Base-by-base conservation (phyloP, 2,329 filamentous ascomycete genomes). In the Sporothrix mexicana region DNA sequence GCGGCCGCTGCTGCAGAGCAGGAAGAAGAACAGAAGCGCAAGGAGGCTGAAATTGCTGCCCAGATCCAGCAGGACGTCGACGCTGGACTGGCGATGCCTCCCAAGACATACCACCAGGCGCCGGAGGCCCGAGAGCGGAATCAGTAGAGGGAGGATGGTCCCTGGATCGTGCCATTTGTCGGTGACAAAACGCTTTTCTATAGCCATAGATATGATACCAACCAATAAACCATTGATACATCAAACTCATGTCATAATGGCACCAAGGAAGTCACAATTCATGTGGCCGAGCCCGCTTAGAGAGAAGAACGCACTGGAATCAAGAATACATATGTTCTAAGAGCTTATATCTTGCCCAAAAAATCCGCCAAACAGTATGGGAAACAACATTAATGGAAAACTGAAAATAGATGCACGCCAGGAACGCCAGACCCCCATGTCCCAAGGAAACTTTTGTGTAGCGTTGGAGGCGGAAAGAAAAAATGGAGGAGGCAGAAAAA, bases 41-140 rank as follows among this genome's bases (percentile, higher is more conserved):
- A 76, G 77, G 79, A 77, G 64, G 80, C 81, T 30, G 80, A 82
- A 72, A 75, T 87, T 36, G 84, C 86, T 78, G 80, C 78, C 73
- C 81, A 80, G 78, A 81, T 85, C 17, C 77, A 79, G 74, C 81
- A 83, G 75, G 84, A 83, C 53, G 86, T 88, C 17, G 85, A 87
- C 69, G 81, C 79, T 25, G 85, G 83, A 2, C 77, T 88, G 76
- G 80, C 81, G 73, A 80, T 82, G 77, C 87, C 87, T 25, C 80
- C 81, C n/a, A 82, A 79, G 79, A 83, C 82, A 2, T 85, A 87
- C 74, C 78, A 79, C 51, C 64, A 55, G 51, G 66, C 74, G 23
- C 61, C 70, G 9, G 70, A 36, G 17, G 55, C 57, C 17, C 53
- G 64, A 6, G 71, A 74, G 62, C 62, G 72, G n/a, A 57, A 73